Conservation (phyloP, 495 filamentous ascomycete genomes). For the Cercophora scortea region DNA sequence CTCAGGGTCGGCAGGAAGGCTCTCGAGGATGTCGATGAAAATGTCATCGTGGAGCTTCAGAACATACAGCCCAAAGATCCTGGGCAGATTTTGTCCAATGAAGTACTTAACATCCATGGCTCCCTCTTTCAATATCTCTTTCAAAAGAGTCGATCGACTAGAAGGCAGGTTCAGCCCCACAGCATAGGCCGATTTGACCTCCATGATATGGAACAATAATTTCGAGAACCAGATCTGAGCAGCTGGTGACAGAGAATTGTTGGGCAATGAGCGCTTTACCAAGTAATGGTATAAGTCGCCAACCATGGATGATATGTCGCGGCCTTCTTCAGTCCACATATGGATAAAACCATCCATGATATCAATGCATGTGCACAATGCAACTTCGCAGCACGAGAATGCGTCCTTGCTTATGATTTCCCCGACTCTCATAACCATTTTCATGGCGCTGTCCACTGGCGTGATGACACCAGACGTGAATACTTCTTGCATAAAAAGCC, state of each 20-base stretch:
- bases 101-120: conserved; percentile 69
- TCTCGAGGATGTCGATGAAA: conserved; percentile 66
- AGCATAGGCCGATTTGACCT: conserved; percentile 55
- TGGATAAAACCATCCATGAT: conserved; percentile 57
- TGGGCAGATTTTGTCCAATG: conserved; percentile 58
- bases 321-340: conserved; percentile 51
- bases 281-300: conserved; percentile 77
- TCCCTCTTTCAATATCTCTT: conserved; percentile 53
- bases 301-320: conserved; percentile 52
- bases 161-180: conserved; percentile 50
- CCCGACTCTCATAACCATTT: conserved; percentile 40
- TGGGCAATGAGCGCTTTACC: conserved; percentile 53
- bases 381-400: conserved; percentile 69
- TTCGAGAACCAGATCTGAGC: conserved; percentile 59
- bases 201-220: conserved; percentile 60
- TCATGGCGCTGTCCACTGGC: conserved; percentile 29
- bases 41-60: conserved; percentile 75
- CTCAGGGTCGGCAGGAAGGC: conserved; percentile 60
- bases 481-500: conserved; percentile 42
- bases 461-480: conserved; percentile 36
- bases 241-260: conserved; percentile 54
- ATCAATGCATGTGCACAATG: conserved; percentile 60
- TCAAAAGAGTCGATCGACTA: conserved; percentile 64
- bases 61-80: conserved; percentile 69
- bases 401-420: conserved; percentile 55